Conservation (phyloP, 805 yeast species). For the Candida orba region DNA sequence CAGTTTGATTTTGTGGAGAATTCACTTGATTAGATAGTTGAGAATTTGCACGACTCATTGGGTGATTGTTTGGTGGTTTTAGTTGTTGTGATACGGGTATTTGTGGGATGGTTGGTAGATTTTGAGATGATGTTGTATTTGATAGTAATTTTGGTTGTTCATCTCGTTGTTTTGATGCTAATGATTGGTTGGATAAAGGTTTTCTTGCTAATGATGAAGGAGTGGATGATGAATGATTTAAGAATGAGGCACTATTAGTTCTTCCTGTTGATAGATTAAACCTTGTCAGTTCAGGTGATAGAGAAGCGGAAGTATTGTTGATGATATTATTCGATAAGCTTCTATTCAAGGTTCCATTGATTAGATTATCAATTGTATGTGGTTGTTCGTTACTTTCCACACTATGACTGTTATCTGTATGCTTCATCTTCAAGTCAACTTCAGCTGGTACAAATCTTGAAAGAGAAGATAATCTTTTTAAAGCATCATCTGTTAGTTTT, state of each 20-base stretch:
- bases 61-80: not conserved
- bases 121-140: slow-evolving; percentile 11
- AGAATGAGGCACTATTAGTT: not conserved
- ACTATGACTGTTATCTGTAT: slow-evolving; percentile 4
- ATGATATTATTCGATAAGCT: not conserved
- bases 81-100: slow-evolving; percentile 1
- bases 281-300: slow-evolving; percentile 7
- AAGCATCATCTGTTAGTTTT: slow-evolving; percentile 33
- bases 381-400: slow-evolving; percentile 1
- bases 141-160: slow-evolving; percentile 7
- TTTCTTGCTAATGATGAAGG: slow-evolving; percentile 11
- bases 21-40: slow-evolving; percentile 4
- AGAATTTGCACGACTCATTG: not conserved
- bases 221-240: slow-evolving; percentile 8
- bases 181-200: slow-evolving; percentile 10
- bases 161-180: slow-evolving; percentile 11
- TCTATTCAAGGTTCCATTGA: not conserved
- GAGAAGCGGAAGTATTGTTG: not conserved
- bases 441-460: slow-evolving; percentile 23
- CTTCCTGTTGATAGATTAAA: not conserved
- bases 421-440: slow-evolving; percentile 16
- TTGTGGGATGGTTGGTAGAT: slow-evolving; percentile 2
- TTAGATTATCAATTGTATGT: not conserved
- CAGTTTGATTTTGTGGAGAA: too few relatives aligned
- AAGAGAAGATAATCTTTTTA: slow-evolving; percentile 28